Base-by-base conservation (phyloP, 768 basidiomycete genomes). In the Dacryopinax spathularia region DNA sequence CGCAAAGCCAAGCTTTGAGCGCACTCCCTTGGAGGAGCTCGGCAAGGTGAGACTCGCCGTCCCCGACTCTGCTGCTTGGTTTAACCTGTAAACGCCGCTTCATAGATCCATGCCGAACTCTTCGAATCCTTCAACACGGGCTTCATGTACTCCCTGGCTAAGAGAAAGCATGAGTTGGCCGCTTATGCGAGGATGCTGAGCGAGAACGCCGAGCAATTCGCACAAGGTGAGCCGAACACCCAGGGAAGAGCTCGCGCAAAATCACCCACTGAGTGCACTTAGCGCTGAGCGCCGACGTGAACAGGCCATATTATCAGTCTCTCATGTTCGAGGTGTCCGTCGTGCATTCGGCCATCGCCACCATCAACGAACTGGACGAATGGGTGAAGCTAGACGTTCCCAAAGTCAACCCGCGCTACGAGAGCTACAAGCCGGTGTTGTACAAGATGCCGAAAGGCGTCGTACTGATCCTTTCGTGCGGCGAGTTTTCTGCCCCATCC, bases 361-460 rank as follows among this genome's bases (percentile, higher is more conserved):
- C 69, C 18, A 67, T 67, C 27, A 62, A 69, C 33, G 66, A 65
- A 27, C 64, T 73, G 4, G 68, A 69, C 16, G 68, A 68, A 25
- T 72, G 72, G 72, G 48, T 66, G 10, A 36, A 63, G 25, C 67
- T 67, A 16, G 66, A 65, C 13, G 65, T 67, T 34, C 61, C 63
- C 25, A 59, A 62, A 34, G 62, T 66, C 27, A 41, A 60, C 15
- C 35, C 62, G 18, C 43, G 44, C 31, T 67, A 68, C 44, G 65
- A 65, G 15, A 60, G 34, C 4, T 72, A 69, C 67, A 68, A 70
- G 29, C 65, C 68, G 1, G 69, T 63, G 18, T 62, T 71, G 27
- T 67, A 68, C 34, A 66, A 64, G 44, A 60, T 64, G 9, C 71
- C 72, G 1, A 73, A 72, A 64, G 72, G 72, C n/a, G 66, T 64